Conservation (phyloP, 208 protist genomes). For the Naegleria fowleri region DNA sequence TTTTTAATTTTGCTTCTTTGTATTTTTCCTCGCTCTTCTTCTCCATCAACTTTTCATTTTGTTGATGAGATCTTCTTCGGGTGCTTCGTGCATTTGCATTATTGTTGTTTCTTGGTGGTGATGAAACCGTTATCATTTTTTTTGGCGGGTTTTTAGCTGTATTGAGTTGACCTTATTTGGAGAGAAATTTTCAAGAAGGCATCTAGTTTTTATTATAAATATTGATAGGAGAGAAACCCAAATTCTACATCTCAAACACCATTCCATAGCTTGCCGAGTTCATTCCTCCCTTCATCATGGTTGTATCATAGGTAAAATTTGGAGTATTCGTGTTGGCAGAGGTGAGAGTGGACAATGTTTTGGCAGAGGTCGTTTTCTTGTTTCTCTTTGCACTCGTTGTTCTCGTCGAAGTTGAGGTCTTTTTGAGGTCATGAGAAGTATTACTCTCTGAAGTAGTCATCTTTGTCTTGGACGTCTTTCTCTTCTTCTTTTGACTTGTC, state of each 20-base stretch:
- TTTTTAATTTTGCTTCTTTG: not conserved
- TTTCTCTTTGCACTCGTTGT: too few species aligned
- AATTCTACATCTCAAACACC: not conserved
- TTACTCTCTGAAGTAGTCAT: too few species aligned
- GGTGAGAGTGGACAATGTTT: not conserved
- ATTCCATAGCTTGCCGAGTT: not conserved
- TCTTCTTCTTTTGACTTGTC: not conserved
- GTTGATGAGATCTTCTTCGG: not conserved
- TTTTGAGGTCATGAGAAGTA: too few species aligned
- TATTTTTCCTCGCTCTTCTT: constrained; percentile 3
- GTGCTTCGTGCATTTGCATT: not conserved
- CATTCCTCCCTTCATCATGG: not conserved
- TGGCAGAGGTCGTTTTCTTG: not conserved
- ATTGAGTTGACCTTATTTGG: too few species aligned
- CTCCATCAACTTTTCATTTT: not conserved
- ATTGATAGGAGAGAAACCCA: too few species aligned
- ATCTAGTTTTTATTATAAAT: too few species aligned
- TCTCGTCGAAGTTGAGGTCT: too few species aligned
- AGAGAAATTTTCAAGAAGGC: too few species aligned
- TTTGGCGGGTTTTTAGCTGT: not conserved
- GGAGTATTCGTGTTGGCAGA: not conserved
- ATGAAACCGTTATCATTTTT: not conserved
- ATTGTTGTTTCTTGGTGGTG: not conserved
- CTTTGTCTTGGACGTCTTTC: too few species aligned
- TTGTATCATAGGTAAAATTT: not conserved